Conservation (phyloP, 2,329 filamentous ascomycete species). For the Colletotrichum orbiculare region DNA sequence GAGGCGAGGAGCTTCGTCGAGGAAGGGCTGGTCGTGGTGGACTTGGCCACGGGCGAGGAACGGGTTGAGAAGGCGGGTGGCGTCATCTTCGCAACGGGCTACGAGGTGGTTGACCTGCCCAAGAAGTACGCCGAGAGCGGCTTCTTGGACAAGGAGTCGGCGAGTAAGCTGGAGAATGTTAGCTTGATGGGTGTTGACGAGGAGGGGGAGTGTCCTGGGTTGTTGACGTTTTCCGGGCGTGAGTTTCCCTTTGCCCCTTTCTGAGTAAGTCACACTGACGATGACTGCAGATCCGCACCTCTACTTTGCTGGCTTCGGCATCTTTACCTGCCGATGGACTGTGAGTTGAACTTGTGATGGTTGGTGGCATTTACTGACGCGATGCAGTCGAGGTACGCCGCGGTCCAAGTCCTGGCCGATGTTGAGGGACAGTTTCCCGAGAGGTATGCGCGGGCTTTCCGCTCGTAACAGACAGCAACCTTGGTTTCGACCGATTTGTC, state of each 20-base stretch:
- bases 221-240: slow-evolving; percentile 26
- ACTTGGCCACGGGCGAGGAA: slow-evolving; percentile 39
- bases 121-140: slow-evolving; percentile 39
- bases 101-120: slow-evolving; percentile 49
- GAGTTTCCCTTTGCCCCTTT: background rate
- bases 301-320: slow-evolving; percentile 23
- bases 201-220: slow-evolving; percentile 24
- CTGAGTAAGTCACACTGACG: background rate
- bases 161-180: slow-evolving; percentile 21
- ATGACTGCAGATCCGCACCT: slow-evolving; percentile 20
- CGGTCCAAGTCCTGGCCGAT: slow-evolving; percentile 28
- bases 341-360: background rate
- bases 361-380: background rate
- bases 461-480: no score
- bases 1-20: slow-evolving; percentile 44
- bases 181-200: slow-evolving; percentile 10
- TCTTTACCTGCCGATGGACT: background rate
- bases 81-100: slow-evolving; percentile 57
- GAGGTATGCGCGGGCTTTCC: slow-evolving; percentile 8
- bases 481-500: no score
- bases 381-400: slow-evolving; percentile 8
- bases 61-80: slow-evolving; percentile 49
- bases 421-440: slow-evolving; percentile 18
- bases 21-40: slow-evolving; percentile 41
- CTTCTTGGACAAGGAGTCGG: slow-evolving; percentile 22